Evolutionary conservation across 306 rosid genomes (phyloP), one percentile per base, ranked within the genome.

Genomic region (Rosa persica): DNA sequence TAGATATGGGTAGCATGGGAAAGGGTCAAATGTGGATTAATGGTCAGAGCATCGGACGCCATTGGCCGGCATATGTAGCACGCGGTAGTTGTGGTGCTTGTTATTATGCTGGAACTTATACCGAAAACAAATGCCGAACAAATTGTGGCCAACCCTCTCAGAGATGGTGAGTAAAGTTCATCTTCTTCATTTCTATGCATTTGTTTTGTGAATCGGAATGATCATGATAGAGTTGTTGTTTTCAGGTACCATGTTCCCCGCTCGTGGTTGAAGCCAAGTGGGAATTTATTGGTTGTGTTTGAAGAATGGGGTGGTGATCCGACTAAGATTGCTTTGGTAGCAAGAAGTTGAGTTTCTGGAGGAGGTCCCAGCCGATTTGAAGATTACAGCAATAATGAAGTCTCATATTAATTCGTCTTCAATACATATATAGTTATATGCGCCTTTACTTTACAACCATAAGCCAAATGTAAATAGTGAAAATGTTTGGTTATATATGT

Each of bases 241-340:
- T 74, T 74, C 89, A 95, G 99, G 99, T 95, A 95, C 84, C 99
- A 93, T 69, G 87, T 93, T 82, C 99, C 99, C 30, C 89, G 92
- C 46, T 88, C 96, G 4, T 95, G 99, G 99, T 76, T 95, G 87
- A 87, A 79, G 38, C 83, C 93, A 3, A 79, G 81, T 4, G 98
- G 80, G 36, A 95, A 95, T 62, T 76, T 89, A 42, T 67, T 95
- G 82, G 96, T 93, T 39, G 89, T 95, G 84, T 91, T 95, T 58
- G 99, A 95, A 79, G 99, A 95, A 84, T 89, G 81, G 92, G 99
- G 99, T 20, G 98, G 98, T 36, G 93, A 95, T 42, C 93, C 99
- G 11, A 23, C 40, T 12, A 87, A 89, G 80, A 89, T 95, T 74
- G 79, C 94, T 49, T 78, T 95, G 86, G 96, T 89, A 67, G 87